Evolutionary conservation across 1,139 yeast species (phyloP), one percentile per base, ranked within the genome.

Genomic region (Tardiomyces digboiensis): DNA sequence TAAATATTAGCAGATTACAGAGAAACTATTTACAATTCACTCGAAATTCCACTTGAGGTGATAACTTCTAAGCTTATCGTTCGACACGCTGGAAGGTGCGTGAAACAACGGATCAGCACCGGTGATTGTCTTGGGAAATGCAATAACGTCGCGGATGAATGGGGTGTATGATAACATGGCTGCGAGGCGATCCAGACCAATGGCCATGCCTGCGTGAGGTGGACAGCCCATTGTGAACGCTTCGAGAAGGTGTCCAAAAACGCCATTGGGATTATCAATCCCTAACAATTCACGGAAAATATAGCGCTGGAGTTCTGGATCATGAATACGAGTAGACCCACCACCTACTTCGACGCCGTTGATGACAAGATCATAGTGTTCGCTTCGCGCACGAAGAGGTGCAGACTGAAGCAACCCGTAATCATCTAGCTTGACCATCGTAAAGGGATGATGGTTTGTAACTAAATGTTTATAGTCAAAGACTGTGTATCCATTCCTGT

Each of bases 261-360:
- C 67, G 18, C 62, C 60, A 41, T 80, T 70, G 43, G 83, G 74
- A 51, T 85, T 70, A 12, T 48, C 29, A 22, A 65, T 57, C 14
- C 53, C 49, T 39, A 65, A 50, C 7, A 66, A 48, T n/a, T 58
- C 41, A 23, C 60, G 55, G 41, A 66, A 56, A 2, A 91, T 75
- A 58, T 70, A 85, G 47, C 72, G 71, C 61, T 91, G 99, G 22
- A 91, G 68, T 13, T 66, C 71, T 0, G 91, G 72, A 59, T 88
- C 96, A 60, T 91, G 99, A 22, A 91, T 75, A 76, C 99, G 87
- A 54, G 96, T 74, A 12, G 96, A 86, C 0, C 99, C 99, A 21
- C 99, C 99, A 21, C 98, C 99, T 2, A 89, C 75, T 61, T 91
- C 99, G 6, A 86, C 88, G 1, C 98, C 99, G 57, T 91, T 91